phyloP scores from a whole-genome alignment of 495 filamentous ascomycete genomes.

The Penicillium dipodomyicola region DNA sequence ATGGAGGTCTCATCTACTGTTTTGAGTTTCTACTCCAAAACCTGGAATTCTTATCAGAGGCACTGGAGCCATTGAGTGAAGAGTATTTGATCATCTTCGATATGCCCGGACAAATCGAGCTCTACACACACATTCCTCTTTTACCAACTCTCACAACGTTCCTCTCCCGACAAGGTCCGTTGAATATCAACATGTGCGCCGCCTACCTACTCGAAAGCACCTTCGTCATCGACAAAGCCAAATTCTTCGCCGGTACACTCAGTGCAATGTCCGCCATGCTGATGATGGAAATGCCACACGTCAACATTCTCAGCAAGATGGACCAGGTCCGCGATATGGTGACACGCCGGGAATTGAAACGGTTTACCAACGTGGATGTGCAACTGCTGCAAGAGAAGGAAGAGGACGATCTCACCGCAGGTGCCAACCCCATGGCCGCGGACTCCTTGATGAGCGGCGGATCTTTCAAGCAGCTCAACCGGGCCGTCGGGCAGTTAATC shows the following conservation, averaged over 20 bases:
- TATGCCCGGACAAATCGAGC: slow-evolving; percentile 98
- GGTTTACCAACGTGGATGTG: slow-evolving; percentile 81
- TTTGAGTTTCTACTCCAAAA: slow-evolving; percentile 95
- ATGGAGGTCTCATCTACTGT: slow-evolving; percentile 95
- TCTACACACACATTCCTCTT: slow-evolving; percentile 95
- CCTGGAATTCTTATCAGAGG: slow-evolving; percentile 87
- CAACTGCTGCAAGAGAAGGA: slow-evolving; percentile 70
- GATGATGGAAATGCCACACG: slow-evolving; percentile 92
- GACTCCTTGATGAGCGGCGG: slow-evolving; percentile 72
- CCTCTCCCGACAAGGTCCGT: slow-evolving; percentile 70
- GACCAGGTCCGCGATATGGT: slow-evolving; percentile 86
- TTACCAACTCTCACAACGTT: slow-evolving; percentile 81
- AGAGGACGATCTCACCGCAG: slow-evolving; percentile 37
- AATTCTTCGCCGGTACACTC: slow-evolving; percentile 93
- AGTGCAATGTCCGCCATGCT: slow-evolving; percentile 98
- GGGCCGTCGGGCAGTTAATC: slow-evolving; percentile 81
- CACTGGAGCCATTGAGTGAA: slow-evolving; percentile 81
- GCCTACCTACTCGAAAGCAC: slow-evolving; percentile 93
- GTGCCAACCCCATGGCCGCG: slow-evolving; percentile 54
- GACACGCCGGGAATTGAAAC: slow-evolving; percentile 75
- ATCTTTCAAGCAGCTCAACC: slow-evolving; percentile 75
- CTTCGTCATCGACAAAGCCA: slow-evolving; percentile 90
- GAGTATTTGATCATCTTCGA: slow-evolving; percentile 97
- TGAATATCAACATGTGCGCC: slow-evolving; percentile 91
- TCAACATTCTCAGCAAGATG: slow-evolving; percentile 96